Evolutionary conservation across 345 rosid genomes (phyloP), one percentile per base, ranked within the genome.

Genomic region (Gynandropsis gynandra): DNA sequence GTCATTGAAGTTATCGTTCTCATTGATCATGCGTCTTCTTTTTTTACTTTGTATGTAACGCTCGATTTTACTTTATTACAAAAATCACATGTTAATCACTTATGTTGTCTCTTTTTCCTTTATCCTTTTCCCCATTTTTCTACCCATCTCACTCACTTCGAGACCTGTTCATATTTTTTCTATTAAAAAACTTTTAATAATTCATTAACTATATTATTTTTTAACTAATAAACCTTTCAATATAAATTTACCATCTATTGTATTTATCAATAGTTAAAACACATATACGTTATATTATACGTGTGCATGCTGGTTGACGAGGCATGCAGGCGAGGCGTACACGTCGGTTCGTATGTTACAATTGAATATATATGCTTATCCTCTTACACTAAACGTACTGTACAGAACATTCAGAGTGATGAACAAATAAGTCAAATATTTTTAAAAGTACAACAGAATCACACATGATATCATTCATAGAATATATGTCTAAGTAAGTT

Each of bases 11-110:
- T 24, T 24, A 5, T 52, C 1, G 29, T 32, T 16, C 53, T 18
- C 31, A 47, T 11, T 40, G 8, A 41, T 0, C 16, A 33, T 20
- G 48, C 46, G 48, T 34, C 32, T 15, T 42, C 50, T 56, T 1
- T 21, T 4, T 44, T 39, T 31, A n/a, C 8, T 45, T 45, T 45
- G 15, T 65, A 44, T 24, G 64, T 52, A 65, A 58, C 64, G 64
- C 45, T 52, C 55, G 17, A 20, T 16, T 58, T 36, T 34, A 44
- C 69, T 42, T 51, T 57, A 37, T 16, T 27, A 16, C 47, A 37
- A 58, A 59, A 20, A 35, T 51, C 64, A 39, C 64, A 58, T 65
- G 60, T 45, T 52, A 31, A 58, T 45, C 64, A 58, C 64, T 52
- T 59, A 58, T 59, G 54, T 0, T 58, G 53, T 64, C 63, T 19